Evolutionary conservation across 2,329 filamentous ascomycete species (phyloP).

Genomic region (Aspergillus terreus): DNA sequence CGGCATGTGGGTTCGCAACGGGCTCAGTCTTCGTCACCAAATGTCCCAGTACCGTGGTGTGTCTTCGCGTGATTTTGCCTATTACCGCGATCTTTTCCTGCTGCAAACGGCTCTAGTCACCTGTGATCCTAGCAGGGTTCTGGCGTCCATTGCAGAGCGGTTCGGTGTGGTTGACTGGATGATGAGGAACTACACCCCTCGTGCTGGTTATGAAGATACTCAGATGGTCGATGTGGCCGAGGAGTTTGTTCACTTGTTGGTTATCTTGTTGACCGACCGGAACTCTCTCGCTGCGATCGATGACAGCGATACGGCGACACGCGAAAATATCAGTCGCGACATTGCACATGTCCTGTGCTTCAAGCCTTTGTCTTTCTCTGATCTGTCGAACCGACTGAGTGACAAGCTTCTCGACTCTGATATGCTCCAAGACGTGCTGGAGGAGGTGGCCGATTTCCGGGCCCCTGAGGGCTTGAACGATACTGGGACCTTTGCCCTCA

Average conservation of each 20-base stretch:
- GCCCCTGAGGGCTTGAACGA: slow-evolving; percentile 88
- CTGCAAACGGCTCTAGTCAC: slow-evolving; percentile 86
- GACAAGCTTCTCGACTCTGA: slow-evolving; percentile 88
- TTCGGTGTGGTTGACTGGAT: slow-evolving; percentile 88
- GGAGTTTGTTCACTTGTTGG: slow-evolving; percentile 90
- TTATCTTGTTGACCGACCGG: slow-evolving; percentile 85
- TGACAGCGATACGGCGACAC: slow-evolving; percentile 49
- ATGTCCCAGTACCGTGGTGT: slow-evolving; percentile 91
- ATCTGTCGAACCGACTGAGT: slow-evolving; percentile 78
- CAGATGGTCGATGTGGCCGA: slow-evolving; percentile 93
- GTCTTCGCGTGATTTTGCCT: slow-evolving; percentile 82
- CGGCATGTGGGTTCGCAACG: slow-evolving; percentile 97
- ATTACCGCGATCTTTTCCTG: slow-evolving; percentile 91
- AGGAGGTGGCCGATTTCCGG: slow-evolving; percentile 85
- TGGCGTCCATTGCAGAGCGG: slow-evolving; percentile 86
- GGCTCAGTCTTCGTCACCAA: slow-evolving; percentile 91
- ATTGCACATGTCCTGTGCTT: slow-evolving; percentile 94
- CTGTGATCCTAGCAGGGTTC: slow-evolving; percentile 75
- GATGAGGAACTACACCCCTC: slow-evolving; percentile 72
- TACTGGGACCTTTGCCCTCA: slow-evolving; percentile 89
- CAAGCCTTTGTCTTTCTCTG: slow-evolving; percentile 91
- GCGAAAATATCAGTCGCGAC: slow-evolving; percentile 76
- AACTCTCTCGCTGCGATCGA: slow-evolving; percentile 59
- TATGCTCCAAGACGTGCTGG: slow-evolving; percentile 77
- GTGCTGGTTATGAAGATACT: slow-evolving; percentile 73